Base-by-base conservation (phyloP, 164 flowering plant genomes). In the Paratinospora sagittata region DNA sequence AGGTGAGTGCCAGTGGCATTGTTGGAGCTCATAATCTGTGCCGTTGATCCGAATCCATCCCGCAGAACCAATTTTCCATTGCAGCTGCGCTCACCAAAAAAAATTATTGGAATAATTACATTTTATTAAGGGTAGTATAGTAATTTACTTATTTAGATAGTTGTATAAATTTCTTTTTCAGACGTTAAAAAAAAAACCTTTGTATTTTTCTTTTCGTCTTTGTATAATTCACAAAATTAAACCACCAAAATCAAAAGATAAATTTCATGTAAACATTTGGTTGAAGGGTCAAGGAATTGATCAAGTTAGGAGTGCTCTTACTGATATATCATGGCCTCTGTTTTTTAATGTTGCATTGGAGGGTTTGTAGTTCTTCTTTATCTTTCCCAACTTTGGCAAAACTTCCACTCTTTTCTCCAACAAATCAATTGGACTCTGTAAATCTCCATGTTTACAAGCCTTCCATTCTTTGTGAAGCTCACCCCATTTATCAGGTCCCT, bases 1-100 rank as follows among this genome's bases (percentile, higher is more conserved):
- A 64, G 86, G 86, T 9, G 84, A 68, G 75, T 85, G 88, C 85
- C 86, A 85, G 64, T 85, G 88, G 27, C 66, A 52, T 65, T 81
- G 83, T 55, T 69, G 26, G 69, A 83, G 86, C 6, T 19, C 19
- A 63, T 83, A 85, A 0, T 74, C 39, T 0, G 81, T 79, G n/a
- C 82, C 80, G 52, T 78, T 78, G 33, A 80, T 72, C 30, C 63
- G 12, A 13, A 85, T 60, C 16, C 74, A 78, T 60, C 88, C 88
- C 0, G 79, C 88, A 5, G 14, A 11, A 30, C 72, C 57, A 8
- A 70, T 71, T 3, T 34, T 61, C 86, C 86, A 82, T n/a, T 66
- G 34, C 7, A 85, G 52, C 86, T 85, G 77, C 78, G 78, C 6
- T 21, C 68, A 36, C 19, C n/a, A 41, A 27, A 36, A 10, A 70